phyloP scores from a whole-genome alignment of 805 yeast genomes.

The Trichomonascus vanleenenianus region DNA sequence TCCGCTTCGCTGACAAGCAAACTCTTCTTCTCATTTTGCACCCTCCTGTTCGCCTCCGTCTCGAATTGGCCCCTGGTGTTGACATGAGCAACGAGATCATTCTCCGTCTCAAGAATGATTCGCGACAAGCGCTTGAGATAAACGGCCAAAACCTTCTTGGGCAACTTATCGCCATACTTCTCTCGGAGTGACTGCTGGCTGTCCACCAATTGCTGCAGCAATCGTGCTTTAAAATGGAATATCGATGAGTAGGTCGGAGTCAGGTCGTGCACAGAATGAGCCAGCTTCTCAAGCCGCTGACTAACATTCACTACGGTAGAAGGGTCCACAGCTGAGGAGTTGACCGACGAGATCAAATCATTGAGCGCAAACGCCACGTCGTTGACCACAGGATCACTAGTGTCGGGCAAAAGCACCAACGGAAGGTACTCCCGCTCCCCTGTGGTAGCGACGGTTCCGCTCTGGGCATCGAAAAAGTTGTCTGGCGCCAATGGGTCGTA shows the following conservation, averaged over 20 bases:
- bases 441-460: conserved; percentile 19
- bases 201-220: conserved; percentile 8
- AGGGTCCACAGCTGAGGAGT: conserved; percentile 18
- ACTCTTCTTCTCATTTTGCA: background rate
- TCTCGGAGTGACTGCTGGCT: no score
- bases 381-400: conserved; percentile 17
- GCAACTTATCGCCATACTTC: background rate
- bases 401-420: conserved; percentile 21
- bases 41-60: background rate
- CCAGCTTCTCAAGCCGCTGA: conserved; percentile 11
- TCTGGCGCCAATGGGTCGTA: conserved; percentile 17
- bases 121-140: conserved; percentile 9
- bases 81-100: conserved; percentile 16
- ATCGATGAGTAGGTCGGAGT: conserved; percentile 12
- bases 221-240: conserved; percentile 13
- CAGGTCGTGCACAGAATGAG: conserved; percentile 8
- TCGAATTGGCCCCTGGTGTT: conserved; percentile 7
- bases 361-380: conserved; percentile 21
- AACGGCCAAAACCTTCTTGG: background rate
- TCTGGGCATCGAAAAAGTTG: conserved; percentile 19
- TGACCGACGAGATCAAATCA: conserved; percentile 21
- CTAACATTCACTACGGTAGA: conserved; percentile 16
- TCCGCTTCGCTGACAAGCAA: conserved; percentile 2
- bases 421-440: conserved; percentile 21
- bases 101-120: conserved; percentile 18